A percentile compares a stretch with the other conserved stretches of the same genome.
These are phyloP conservation scores for Salix dunnii DNA, from an alignment of 345 rosid genomes.

Conservation along the genomic window DNA sequence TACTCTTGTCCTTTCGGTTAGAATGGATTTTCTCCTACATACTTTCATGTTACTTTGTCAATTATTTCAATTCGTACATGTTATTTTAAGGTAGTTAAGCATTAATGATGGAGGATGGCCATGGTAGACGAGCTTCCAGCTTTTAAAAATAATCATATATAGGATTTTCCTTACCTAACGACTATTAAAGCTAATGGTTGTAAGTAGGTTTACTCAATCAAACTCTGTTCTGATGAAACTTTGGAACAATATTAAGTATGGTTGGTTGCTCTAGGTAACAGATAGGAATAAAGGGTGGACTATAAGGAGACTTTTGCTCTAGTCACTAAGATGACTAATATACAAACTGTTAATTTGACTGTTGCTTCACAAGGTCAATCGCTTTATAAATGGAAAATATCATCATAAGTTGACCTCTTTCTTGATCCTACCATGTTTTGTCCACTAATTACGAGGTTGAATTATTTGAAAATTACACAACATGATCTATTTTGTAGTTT, in stretches of 20 bases:
- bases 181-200: no score
- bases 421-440: no score
- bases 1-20: neutral
- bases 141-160: no score
- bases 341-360: no score
- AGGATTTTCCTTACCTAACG: no score
- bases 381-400: neutral
- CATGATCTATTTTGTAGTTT: no score
- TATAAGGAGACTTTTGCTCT: neutral
- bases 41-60: no score
- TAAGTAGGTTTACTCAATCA: neutral
- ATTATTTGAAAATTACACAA: no score
- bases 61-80: neutral
- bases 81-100: neutral
- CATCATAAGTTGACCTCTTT: no score
- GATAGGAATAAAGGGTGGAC: no score
- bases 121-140: neutral
- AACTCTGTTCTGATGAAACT: neutral
- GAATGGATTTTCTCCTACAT: neutral
- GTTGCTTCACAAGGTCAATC: neutral
- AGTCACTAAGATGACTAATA: neutral
- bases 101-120: neutral
- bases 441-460: no score
- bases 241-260: neutral
- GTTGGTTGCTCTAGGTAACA: neutral